These are phyloP conservation scores for Hypsizygus marmoreus DNA, from an alignment of 768 basidiomycete species.

Conservation along the genomic window DNA sequence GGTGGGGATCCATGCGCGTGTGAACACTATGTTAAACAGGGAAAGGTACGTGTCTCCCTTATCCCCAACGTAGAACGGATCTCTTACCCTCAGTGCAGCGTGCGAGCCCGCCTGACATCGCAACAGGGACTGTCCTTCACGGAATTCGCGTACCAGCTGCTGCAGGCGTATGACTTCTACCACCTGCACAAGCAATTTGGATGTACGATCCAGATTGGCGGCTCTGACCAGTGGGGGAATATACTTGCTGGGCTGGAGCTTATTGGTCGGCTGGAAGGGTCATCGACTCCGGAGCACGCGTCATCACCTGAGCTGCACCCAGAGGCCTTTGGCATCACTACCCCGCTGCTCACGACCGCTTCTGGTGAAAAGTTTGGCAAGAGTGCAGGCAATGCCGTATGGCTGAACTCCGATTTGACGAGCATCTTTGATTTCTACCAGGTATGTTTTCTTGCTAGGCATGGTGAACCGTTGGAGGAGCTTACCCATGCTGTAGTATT, in stretches of 20 bases:
- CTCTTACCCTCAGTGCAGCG: slow-evolving; percentile 45
- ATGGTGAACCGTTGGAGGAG: neutral
- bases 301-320: slow-evolving; percentile 22
- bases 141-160: slow-evolving; percentile 95
- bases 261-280: slow-evolving; percentile 58
- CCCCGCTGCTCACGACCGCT: slow-evolving; percentile 89
- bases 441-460: slow-evolving; percentile 39
- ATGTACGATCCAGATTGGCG: slow-evolving; percentile 90
- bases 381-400: slow-evolving; percentile 93
- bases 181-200: slow-evolving; percentile 62
- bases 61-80: slow-evolving; percentile 3
- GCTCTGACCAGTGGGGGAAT: slow-evolving; percentile 99
- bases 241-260: slow-evolving; percentile 93
- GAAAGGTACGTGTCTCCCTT: slow-evolving; percentile 66
- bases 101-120: slow-evolving; percentile 75
- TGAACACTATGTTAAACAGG: slow-evolving; percentile 87
- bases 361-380: slow-evolving; percentile 97
- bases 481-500: slow-evolving; percentile 62
- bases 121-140: slow-evolving; percentile 95
- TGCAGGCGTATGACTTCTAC: slow-evolving; percentile 96
- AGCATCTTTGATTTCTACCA: slow-evolving; percentile 95
- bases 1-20: slow-evolving; percentile 77
- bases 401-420: slow-evolving; percentile 79
- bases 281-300: slow-evolving; percentile 7
- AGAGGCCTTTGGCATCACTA: slow-evolving; percentile 80